These are phyloP conservation scores for Wickerhamomyces sp. DNA, from an alignment of 1,139 yeast species.

Conservation along the genomic window DNA sequence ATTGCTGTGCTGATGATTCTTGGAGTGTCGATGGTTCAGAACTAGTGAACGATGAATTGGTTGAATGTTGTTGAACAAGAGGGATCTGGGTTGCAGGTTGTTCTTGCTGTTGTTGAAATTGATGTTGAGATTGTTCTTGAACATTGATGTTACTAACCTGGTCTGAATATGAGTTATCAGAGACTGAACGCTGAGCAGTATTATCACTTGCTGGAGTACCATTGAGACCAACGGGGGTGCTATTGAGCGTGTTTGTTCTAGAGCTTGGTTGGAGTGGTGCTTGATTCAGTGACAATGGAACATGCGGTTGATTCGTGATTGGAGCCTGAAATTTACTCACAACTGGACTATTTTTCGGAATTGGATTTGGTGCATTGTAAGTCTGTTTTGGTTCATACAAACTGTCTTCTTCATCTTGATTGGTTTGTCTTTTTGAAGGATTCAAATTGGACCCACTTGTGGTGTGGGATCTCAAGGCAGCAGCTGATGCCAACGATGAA, in stretches of 20 bases:
- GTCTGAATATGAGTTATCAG: conserved; percentile 12
- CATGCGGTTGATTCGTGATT: neutral
- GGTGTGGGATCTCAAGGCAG: conserved; percentile 3
- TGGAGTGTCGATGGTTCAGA: neutral
- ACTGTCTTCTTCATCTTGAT: neutral
- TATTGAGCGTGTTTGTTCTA: conserved; percentile 10
- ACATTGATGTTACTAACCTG: conserved; percentile 13
- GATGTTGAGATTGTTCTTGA: neutral
- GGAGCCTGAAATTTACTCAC: neutral
- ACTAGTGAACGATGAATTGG: neutral
- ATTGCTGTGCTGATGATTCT: neutral
- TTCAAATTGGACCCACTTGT: neutral
- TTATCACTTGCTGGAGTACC: neutral
- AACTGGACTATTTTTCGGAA: conserved; percentile 9
- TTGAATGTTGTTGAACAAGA: conserved; percentile 6
- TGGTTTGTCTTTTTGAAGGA: neutral
- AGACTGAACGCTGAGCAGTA: conserved; percentile 1
- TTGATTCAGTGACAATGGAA: conserved; percentile 20
- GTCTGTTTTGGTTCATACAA: neutral
- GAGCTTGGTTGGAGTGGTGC: conserved; percentile 25
- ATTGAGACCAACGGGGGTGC: conserved; percentile 1
- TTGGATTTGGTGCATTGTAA: conserved; percentile 8
- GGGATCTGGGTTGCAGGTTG: conserved; percentile 1
- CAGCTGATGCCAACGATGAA: conserved; percentile 17
- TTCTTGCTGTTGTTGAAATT: too few species aligned